phyloP scores from a whole-genome alignment of 2,329 filamentous ascomycete genomes.

The Cercospora beticola region DNA sequence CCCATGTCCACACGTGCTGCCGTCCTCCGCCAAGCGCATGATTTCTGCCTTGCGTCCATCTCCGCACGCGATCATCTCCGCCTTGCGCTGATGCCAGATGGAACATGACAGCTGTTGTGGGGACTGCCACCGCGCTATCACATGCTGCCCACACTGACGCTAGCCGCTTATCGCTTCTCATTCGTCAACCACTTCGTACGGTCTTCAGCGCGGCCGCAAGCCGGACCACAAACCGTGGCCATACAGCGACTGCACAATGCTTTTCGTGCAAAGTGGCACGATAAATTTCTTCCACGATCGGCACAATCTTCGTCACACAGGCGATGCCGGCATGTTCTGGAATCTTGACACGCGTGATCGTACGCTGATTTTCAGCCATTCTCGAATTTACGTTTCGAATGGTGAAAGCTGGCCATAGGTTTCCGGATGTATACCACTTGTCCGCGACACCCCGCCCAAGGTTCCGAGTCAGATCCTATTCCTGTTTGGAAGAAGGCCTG shows the following conservation, averaged over 20 bases:
- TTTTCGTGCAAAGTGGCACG: background rate
- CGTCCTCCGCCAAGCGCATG: background rate
- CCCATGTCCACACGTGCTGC: background rate
- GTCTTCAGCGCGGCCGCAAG: background rate
- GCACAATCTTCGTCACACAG: background rate
- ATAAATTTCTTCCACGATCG: background rate
- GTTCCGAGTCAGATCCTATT: background rate
- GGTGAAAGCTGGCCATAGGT: background rate
- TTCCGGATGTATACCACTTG: background rate
- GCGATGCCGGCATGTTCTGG: background rate
- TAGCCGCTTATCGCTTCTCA: background rate
- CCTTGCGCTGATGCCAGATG: background rate
- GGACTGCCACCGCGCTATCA: slow-evolving; percentile 1
- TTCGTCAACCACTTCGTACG: slow-evolving; percentile 8
- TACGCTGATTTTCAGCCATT: background rate
- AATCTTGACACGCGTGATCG: background rate
- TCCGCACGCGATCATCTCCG: background rate
- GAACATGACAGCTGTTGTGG: slow-evolving; percentile 12
- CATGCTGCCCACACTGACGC: background rate
- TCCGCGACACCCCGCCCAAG: background rate
- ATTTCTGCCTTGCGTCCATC: background rate
- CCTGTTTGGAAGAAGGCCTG: background rate
- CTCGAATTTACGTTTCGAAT: background rate
- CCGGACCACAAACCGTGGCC: background rate
- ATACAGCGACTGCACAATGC: background rate